Base-by-base conservation (phyloP, 768 basidiomycete species). In the Leccinum arenicola region DNA sequence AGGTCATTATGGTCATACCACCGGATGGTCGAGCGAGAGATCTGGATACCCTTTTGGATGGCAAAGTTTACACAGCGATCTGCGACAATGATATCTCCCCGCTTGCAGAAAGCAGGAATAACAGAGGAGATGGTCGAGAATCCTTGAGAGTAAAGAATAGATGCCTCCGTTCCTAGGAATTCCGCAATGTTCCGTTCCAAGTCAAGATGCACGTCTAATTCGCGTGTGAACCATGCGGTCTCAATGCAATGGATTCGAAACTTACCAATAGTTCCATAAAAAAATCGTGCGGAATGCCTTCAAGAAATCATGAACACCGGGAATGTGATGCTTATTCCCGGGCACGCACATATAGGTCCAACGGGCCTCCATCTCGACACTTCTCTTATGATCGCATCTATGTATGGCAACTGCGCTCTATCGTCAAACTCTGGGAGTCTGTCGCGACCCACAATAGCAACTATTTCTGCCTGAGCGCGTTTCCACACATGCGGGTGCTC, bases 1-100 rank as follows among this genome's bases (percentile, higher is more conserved):
- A 95, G 80, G 69, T 98, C 95, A 65, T 96, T 97, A 71, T 98
- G 97, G 65, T 98, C 95, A 71, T 85, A 99, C 93, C 93, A 99
- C 55, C 92, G 84, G 35, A 98, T 85, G 1, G 89, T 94, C 6
- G 88, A 92, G 43, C 97, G 87, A 19, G 89, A 91, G 60, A 98
- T 93, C 71, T 96, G 90, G 31, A 98, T 85, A 17, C 96, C 97
- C 74, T 95, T 96, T 72, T 98, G 95, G 56, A 98, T 91, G 15
- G 92, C 87, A 73, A 98, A 94, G 74, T 91, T 96, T 65, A 95
- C 87, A n/a, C 88, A 85, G n/a, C 93, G 86, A 74, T 99, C 96
- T 4, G 94, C 95, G n/a, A 99, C 91, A 68, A 99, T 95, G 68
- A 99, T 86, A 68, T 99, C 96, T 2, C 95, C 95, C 61, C 96